Evolutionary conservation across 768 basidiomycete species (phyloP), one percentile per base, ranked within the genome.

Genomic region (Mrakia gelida): DNA sequence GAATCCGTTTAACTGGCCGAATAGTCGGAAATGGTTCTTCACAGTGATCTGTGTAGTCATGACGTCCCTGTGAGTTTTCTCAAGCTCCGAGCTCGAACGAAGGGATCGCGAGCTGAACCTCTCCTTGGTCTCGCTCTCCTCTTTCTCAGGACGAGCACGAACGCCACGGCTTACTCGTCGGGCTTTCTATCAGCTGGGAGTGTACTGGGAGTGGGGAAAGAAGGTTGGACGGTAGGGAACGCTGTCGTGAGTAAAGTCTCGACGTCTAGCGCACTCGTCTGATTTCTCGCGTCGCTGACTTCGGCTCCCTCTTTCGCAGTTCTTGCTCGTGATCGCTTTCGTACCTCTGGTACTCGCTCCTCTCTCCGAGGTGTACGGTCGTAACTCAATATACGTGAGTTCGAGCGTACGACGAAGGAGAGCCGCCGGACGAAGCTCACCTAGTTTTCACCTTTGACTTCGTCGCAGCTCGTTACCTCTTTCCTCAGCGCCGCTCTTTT

Each of bases 1-100:
- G 83, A 83, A 84, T 59, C 83, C 83, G 1, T 83, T 82, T 81
- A 84, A 84, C 67, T 84, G 81, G 81, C 75, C 80, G 0, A n/a
- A 32, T 4, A 32, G 45, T 1, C 76, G 81, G n/a, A 83, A 83
- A 80, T 82, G 80, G 70, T 18, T 73, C 8, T 82, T 81, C 63
- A 75, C 81, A 0, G 56, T 81, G 9, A 68, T 74, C 11, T 80
- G 80, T 10, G 78, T 81, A 8, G 75, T 79, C 72, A 82, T 83
- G 68, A 81, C 82, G 6, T 28, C 49, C 45, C 80, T 78, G 41
- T 75, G 65, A 23, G 71, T 73, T 8, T 70, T 77, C 10, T 28
- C 28, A 41, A n/a, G 16, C 32, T n/a, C 7, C 41, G 23, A n/a
- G 45, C 41, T 32, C 49, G n/a, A 15, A 43, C 34, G 34, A 10